These are phyloP conservation scores for Hemisphaericaspora subhashii DNA, from an alignment of 1,139 yeast species.

Conservation along the genomic window DNA sequence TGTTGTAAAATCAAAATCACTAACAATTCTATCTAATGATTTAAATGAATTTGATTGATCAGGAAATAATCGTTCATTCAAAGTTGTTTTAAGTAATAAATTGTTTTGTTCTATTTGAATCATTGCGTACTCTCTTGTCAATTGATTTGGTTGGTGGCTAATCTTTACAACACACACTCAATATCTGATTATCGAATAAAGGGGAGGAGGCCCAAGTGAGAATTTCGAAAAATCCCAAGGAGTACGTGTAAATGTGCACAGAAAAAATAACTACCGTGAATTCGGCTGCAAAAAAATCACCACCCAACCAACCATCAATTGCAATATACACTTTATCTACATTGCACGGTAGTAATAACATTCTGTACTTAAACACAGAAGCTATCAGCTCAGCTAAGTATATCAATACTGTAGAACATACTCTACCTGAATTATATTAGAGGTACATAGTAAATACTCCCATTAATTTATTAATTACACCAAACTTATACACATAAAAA, in stretches of 20 bases:
- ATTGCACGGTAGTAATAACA: too few species aligned
- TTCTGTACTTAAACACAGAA: too few species aligned
- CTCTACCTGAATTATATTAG: too few species aligned
- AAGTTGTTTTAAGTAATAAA: conserved; percentile 42
- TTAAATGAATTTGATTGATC: conserved; percentile 33
- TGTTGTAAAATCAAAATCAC: conserved; percentile 95
- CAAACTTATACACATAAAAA: background rate
- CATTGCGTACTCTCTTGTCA: conserved; percentile 23
- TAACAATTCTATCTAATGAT: conserved; percentile 82
- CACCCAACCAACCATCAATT: background rate
- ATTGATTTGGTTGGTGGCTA: too few species aligned
- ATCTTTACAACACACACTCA: too few species aligned
- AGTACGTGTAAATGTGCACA: background rate
- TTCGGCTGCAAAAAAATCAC: background rate
- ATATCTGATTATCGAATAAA: too few species aligned
- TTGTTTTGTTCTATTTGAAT: conserved; percentile 48
- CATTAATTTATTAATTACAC: background rate
- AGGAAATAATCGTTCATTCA: conserved; percentile 37
- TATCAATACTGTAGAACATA: too few species aligned
- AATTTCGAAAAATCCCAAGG: too few species aligned
- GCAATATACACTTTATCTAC: background rate
- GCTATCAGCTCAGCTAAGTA: too few species aligned
- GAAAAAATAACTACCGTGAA: too few species aligned
- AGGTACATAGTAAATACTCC: too few species aligned
- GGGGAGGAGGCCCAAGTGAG: too few species aligned